These are phyloP conservation scores for Epichloe sylvatica DNA, from an alignment of 2,329 filamentous ascomycete genomes.

Conservation along the genomic window DNA sequence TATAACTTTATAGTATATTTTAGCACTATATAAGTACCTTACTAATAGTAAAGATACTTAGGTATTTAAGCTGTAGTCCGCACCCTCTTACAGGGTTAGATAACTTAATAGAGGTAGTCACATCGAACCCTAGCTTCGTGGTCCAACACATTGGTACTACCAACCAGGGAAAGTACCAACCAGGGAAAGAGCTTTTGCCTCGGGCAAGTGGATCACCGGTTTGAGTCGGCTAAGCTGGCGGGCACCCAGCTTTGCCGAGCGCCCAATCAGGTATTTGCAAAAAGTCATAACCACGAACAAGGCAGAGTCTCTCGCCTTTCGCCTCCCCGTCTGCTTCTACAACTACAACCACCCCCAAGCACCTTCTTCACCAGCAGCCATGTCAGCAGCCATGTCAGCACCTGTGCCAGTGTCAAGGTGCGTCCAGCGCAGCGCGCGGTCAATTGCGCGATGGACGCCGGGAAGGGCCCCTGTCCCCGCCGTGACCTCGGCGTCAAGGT, in stretches of 20 bases:
- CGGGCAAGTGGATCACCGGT: not conserved
- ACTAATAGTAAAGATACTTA: too few species aligned
- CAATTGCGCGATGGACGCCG: slow-evolving; percentile 17
- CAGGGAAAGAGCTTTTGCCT: not conserved
- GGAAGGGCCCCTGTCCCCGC: slow-evolving; percentile 11
- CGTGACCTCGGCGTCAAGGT: slow-evolving; percentile 10
- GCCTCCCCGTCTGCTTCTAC: not conserved
- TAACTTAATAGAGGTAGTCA: too few species aligned
- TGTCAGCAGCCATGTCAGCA: slow-evolving; percentile 23
- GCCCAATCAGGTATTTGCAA: slow-evolving; percentile 5
- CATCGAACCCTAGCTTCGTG: too few species aligned
- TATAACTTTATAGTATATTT: too few species aligned
- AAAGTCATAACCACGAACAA: slow-evolving; percentile 2
- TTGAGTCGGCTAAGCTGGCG: not conserved
- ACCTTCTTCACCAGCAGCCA: slow-evolving; percentile 10
- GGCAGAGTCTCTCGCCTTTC: not conserved
- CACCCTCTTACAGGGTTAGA: too few species aligned
- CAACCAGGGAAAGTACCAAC: not conserved
- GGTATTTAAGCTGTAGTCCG: too few species aligned
- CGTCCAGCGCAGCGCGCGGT: slow-evolving; percentile 24
- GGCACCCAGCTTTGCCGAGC: not conserved
- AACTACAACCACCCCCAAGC: not conserved
- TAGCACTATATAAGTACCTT: too few species aligned
- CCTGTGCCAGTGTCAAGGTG: slow-evolving; percentile 25
- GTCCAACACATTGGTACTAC: too few species aligned